A percentile compares a stretch with the other conserved stretches of the same genome.
Conservation (phyloP, 306 rosid genomes). For the Luffa acutangula region DNA sequence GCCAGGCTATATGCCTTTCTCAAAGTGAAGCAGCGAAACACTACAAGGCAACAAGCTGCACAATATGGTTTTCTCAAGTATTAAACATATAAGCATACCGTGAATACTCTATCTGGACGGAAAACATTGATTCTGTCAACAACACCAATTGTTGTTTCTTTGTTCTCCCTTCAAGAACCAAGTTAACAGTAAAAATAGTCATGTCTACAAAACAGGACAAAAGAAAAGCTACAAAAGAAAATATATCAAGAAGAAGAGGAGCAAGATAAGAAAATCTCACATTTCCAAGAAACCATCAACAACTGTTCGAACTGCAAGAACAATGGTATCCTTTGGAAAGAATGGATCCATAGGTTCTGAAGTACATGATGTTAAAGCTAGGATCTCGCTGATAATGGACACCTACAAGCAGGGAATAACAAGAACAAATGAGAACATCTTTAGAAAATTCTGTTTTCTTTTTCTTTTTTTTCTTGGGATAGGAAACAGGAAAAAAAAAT, state of each 20-base stretch:
- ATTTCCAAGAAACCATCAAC: constrained; percentile 85
- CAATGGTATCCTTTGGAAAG: constrained; percentile 49
- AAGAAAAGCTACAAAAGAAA: neutral
- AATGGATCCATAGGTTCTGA: constrained; percentile 59
- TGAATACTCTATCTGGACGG: constrained; percentile 82
- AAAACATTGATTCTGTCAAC: constrained; percentile 77
- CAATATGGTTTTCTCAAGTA: neutral
- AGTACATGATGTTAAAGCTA: constrained; percentile 64
- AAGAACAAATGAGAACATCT: constrained; percentile 1
- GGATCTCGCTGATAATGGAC: constrained; percentile 64
- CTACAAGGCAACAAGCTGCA: neutral
- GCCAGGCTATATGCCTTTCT: neutral
- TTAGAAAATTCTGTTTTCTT: neutral
- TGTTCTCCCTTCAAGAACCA: constrained; percentile 45
- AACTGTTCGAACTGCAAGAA: constrained; percentile 49
- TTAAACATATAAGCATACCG: constrained; percentile 31
- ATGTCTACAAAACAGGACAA: constrained; percentile 9
- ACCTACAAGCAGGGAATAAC: constrained; percentile 38
- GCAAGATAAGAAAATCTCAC: constrained; percentile 28
- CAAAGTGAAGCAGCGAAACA: neutral
- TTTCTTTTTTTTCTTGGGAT: too few species aligned
- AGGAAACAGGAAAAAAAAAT: too few species aligned
- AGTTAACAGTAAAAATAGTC: constrained; percentile 13
- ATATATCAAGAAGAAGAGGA: neutral
- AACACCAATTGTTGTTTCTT: constrained; percentile 33